Conservation (phyloP, 345 rosid genomes). For the Syzygium oleosum region DNA sequence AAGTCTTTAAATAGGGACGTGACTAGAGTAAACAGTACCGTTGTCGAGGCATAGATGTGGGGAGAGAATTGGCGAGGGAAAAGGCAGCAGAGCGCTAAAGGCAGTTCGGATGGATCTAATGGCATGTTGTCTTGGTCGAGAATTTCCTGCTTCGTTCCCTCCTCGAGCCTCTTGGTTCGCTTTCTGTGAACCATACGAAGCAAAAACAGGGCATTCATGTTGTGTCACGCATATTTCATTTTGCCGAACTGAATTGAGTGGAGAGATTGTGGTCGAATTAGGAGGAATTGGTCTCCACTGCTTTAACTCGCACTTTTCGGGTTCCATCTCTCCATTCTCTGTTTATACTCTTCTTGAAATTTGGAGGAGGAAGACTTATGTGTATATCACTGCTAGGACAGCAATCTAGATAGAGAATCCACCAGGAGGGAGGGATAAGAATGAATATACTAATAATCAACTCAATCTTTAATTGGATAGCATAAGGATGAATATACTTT, state of each 20-base stretch:
- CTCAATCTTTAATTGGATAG: neutral
- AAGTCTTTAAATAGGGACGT: conserved; percentile 51
- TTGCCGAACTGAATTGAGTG: neutral
- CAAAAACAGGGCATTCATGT: neutral
- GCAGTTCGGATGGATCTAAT: conserved; percentile 32
- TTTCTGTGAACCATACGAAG: neutral
- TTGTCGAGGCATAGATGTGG: conserved; percentile 95
- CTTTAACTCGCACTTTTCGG: neutral
- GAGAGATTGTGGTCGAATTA: neutral
- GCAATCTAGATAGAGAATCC: neutral
- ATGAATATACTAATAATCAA: neutral
- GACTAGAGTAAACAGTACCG: conserved; percentile 77
- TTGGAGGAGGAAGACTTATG: neutral
- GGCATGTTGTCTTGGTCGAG: neutral
- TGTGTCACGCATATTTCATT: neutral
- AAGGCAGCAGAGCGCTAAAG: conserved; percentile 55
- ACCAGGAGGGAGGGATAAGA: neutral
- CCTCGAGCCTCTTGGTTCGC: neutral
- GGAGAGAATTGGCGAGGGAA: conserved; percentile 86
- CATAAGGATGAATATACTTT: neutral
- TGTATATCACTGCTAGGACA: neutral
- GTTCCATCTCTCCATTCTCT: neutral
- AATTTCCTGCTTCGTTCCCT: neutral
- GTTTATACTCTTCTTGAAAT: neutral
- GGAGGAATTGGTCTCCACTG: neutral